A percentile compares a stretch with the other conserved stretches of the same genome.
phyloP scores from a whole-genome alignment of 2,329 filamentous ascomycete genomes.

The Tolypocladium ophioglossoides region DNA sequence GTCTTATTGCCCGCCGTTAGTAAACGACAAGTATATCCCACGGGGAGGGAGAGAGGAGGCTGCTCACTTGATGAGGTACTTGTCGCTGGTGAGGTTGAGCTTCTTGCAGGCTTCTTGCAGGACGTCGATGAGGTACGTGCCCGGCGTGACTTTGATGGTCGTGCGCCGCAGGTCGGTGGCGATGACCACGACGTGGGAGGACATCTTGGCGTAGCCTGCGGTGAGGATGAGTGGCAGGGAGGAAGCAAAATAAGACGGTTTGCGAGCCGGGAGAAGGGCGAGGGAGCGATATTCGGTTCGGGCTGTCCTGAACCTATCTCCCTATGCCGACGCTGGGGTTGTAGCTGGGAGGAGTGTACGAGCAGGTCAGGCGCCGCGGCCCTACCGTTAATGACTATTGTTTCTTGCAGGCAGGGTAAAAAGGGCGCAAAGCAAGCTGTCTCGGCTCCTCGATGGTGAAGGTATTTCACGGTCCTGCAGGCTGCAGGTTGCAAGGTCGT shows the following conservation, averaged over 20 bases:
- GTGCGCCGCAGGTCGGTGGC: conserved; percentile 67
- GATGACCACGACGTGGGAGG: conserved; percentile 81
- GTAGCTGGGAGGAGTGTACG: background rate
- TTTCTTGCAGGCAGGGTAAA: background rate
- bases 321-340: too few species aligned
- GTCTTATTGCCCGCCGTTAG: conserved; percentile 29
- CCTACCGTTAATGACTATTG: background rate
- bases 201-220: conserved; percentile 42
- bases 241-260: background rate
- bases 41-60: background rate
- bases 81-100: conserved; percentile 60
- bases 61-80: conserved; percentile 70
- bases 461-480: too few species aligned
- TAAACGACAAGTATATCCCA: background rate
- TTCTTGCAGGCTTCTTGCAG: conserved; percentile 81
- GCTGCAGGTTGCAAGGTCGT: too few species aligned
- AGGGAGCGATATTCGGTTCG: background rate
- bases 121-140: conserved; percentile 74
- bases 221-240: background rate
- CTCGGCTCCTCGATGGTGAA: too few species aligned
- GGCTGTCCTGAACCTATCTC: too few species aligned
- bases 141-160: conserved; percentile 73
- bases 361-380: background rate
- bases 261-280: background rate
- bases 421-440: too few species aligned